Conservation (phyloP, 176 grass and related monocot species). For the Aegilops tauschii region DNA sequence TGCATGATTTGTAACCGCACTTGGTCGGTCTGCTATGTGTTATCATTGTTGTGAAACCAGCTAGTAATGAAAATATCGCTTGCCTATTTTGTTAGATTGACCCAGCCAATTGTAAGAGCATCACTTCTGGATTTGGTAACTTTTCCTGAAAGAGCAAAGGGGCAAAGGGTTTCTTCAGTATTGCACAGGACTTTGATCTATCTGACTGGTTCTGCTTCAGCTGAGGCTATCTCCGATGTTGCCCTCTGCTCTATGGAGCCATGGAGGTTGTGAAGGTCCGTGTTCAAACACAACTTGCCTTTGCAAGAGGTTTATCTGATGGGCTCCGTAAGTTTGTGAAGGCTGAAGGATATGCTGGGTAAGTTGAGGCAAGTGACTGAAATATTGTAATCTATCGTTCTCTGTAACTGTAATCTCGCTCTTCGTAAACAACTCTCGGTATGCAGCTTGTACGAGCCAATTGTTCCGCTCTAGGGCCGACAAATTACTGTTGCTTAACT, state of each 20-base stretch:
- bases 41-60: no score
- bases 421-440: no score
- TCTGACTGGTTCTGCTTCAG: constrained; percentile 64
- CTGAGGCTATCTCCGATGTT: constrained; percentile 51
- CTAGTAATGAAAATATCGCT: no score
- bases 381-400: neutral
- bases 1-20: no score
- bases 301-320: constrained; percentile 68
- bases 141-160: constrained; percentile 67
- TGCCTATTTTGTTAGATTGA: constrained; percentile 50
- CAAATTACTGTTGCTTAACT: no score
- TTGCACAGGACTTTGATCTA: constrained; percentile 80
- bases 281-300: constrained; percentile 70
- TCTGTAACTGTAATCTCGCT: neutral
- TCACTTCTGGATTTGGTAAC: constrained; percentile 54
- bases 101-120: constrained; percentile 70
- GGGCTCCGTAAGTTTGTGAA: constrained; percentile 67
- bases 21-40: no score
- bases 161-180: constrained; percentile 48
- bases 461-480: no score
- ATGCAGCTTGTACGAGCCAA: no score
- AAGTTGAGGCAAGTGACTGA: neutral
- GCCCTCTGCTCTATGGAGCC: constrained; percentile 62
- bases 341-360: constrained; percentile 66
- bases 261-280: constrained; percentile 64